phyloP scores from a whole-genome alignment of 2,329 filamentous ascomycete genomes.

The Epichloe brachyelytri region DNA sequence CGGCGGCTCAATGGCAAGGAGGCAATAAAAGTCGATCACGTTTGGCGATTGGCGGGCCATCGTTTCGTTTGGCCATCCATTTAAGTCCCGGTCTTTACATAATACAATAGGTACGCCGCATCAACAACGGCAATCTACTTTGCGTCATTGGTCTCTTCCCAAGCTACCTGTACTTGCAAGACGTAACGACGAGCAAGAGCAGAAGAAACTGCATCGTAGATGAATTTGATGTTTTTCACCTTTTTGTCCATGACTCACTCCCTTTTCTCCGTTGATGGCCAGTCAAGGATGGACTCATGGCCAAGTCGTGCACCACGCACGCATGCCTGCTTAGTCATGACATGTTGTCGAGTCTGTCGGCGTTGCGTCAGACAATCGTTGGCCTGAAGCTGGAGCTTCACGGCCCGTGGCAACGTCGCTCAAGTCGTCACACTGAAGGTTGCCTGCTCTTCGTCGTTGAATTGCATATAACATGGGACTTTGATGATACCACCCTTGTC shows the following conservation, averaged over 20 bases:
- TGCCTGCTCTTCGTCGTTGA: constrained; percentile 1
- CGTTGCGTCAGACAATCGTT: neutral
- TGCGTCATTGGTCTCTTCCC: neutral
- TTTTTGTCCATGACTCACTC: neutral
- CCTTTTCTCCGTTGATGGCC: neutral
- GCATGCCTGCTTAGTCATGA: constrained; percentile 2
- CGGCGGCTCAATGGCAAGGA: no score
- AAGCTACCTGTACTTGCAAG: neutral
- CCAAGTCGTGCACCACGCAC: neutral
- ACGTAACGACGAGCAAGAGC: neutral
- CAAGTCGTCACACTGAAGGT: neutral
- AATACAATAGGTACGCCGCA: no score
- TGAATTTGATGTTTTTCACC: neutral
- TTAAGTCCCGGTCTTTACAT: neutral
- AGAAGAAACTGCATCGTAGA: neutral
- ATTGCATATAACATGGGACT: neutral
- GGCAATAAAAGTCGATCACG: no score
- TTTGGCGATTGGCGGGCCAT: neutral
- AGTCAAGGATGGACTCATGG: neutral
- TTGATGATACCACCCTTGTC: neutral
- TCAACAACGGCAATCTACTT: neutral
- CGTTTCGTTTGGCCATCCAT: neutral
- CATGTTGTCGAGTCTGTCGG: neutral
- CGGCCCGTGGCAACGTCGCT: neutral
- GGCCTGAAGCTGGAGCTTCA: neutral